phyloP scores from a whole-genome alignment of 2,329 filamentous ascomycete genomes.

The Colletotrichum tabaci region DNA sequence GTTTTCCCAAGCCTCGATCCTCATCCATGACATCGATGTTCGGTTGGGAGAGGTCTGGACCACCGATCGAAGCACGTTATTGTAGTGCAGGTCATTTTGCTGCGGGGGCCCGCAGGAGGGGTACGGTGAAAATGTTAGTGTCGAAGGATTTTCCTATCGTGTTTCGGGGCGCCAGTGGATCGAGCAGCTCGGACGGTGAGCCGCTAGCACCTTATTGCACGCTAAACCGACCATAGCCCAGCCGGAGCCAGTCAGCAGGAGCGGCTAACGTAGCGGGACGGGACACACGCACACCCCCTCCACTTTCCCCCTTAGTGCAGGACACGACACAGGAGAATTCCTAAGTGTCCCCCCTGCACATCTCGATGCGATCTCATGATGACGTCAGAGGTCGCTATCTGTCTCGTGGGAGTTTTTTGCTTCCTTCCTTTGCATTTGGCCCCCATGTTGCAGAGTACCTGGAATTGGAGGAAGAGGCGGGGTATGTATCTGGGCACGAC shows the following conservation, averaged over 20 bases:
- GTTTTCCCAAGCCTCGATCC: constrained; percentile 28
- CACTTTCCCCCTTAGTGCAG: constrained; percentile 1
- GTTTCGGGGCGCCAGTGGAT: background rate
- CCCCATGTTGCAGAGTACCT: background rate
- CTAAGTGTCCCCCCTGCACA: constrained; percentile 6
- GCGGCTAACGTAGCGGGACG: constrained; percentile 19
- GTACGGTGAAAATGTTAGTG: constrained; percentile 16
- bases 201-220: constrained; percentile 17
- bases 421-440: background rate
- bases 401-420: constrained; percentile 13
- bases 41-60: constrained; percentile 26
- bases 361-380: constrained; percentile 40
- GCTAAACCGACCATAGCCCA: constrained; percentile 20
- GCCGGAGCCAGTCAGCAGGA: background rate
- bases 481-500: background rate
- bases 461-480: background rate
- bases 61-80: constrained; percentile 27
- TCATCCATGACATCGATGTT: constrained; percentile 35
- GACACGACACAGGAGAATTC: constrained; percentile 28
- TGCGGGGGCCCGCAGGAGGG: background rate
- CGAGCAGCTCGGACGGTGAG: constrained; percentile 23
- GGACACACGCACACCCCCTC: constrained; percentile 23
- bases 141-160: background rate
- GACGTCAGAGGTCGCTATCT: constrained; percentile 28
- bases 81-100: background rate